phyloP scores from a whole-genome alignment of 148 eudicot genomes.

The Rheum nobile region DNA sequence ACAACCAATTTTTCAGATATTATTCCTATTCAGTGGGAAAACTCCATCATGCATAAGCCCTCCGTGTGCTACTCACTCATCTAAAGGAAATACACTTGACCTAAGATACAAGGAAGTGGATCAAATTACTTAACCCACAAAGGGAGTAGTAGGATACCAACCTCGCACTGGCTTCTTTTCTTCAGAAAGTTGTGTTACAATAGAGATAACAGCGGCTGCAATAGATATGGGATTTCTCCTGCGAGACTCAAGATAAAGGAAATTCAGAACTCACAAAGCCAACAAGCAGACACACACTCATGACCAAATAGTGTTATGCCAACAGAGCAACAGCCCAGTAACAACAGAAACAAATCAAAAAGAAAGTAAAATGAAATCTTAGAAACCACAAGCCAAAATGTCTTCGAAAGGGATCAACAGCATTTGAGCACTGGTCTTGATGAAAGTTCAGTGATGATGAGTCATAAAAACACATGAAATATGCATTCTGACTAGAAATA shows the following conservation, averaged over 20 bases:
- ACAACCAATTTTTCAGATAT: background rate
- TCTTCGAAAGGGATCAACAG: background rate
- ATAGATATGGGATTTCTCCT: conserved; percentile 23
- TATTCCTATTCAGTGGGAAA: no score
- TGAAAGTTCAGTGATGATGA: background rate
- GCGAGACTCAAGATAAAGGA: background rate
- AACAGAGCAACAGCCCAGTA: background rate
- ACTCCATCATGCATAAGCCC: no score
- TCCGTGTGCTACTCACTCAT: no score
- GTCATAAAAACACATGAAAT: background rate
- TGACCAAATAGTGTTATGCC: background rate
- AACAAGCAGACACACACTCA: background rate
- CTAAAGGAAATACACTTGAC: background rate
- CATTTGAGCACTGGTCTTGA: background rate
- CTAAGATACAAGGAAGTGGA: background rate
- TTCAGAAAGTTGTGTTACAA: conserved; percentile 16
- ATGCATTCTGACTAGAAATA: background rate
- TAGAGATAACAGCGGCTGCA: conserved; percentile 20
- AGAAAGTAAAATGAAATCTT: background rate
- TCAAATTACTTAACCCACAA: background rate
- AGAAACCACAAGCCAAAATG: background rate
- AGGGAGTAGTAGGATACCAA: background rate
- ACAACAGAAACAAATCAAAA: background rate
- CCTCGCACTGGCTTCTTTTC: conserved; percentile 14
- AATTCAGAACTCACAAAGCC: background rate